phyloP scores from a whole-genome alignment of 805 yeast genomes.

The Saturnispora quitensis region DNA sequence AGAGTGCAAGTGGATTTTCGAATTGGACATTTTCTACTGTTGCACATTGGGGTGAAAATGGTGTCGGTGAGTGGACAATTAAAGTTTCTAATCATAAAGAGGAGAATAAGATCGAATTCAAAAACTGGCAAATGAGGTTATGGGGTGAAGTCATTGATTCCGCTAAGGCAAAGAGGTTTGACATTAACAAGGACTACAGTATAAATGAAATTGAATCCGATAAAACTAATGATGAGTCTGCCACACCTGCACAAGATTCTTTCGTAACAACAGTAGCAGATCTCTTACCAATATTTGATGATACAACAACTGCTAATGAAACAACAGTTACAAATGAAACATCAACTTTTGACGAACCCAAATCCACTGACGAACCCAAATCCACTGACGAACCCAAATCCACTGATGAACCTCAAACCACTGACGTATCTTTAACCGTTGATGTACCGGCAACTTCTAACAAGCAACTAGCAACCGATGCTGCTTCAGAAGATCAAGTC shows the following conservation, averaged over 20 bases:
- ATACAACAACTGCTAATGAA: conserved; percentile 8
- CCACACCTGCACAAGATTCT: neutral
- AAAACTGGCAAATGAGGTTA: conserved; percentile 66
- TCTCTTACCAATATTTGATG: neutral
- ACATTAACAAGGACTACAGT: conserved; percentile 40
- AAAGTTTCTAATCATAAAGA: conserved; percentile 43
- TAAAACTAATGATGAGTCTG: conserved; percentile 7
- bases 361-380: neutral
- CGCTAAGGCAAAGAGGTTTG: conserved; percentile 47
- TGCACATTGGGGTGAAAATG: conserved; percentile 93
- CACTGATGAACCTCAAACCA: neutral
- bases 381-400: neutral
- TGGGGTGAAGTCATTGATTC: conserved; percentile 76
- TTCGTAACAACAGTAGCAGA: neutral
- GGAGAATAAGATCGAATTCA: conserved; percentile 34
- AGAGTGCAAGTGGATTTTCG: conserved; percentile 45
- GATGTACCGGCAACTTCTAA: neutral
- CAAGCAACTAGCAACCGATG: neutral
- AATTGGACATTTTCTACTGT: conserved; percentile 94
- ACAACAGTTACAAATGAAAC: neutral
- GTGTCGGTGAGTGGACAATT: conserved; percentile 75
- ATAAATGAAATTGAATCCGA: conserved; percentile 15
- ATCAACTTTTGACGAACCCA: conserved; percentile 5
- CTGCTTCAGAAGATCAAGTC: neutral
- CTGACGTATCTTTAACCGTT: neutral